These are phyloP conservation scores for Teunomyces tritomae DNA, from an alignment of 805 yeast species.

Conservation along the genomic window DNA sequence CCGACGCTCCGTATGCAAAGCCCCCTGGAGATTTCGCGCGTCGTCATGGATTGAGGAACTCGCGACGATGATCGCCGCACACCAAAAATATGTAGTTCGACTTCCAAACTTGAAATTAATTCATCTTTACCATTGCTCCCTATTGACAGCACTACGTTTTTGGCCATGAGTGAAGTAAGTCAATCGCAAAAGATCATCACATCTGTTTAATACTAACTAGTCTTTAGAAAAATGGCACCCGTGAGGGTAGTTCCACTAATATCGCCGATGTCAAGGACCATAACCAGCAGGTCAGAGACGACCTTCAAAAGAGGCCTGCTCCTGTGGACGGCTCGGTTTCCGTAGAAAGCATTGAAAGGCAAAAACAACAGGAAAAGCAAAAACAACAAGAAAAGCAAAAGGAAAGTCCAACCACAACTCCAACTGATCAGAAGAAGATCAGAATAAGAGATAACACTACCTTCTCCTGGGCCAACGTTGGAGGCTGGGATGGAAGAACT, in stretches of 20 bases:
- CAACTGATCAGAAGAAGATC: conserved; percentile 7
- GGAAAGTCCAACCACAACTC: background rate
- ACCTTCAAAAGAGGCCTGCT: conserved; percentile 9
- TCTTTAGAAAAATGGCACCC: background rate
- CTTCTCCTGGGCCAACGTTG: conserved; percentile 42
- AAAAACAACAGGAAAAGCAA: conserved; percentile 1
- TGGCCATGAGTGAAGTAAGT: conserved; percentile 2
- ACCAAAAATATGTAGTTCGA: background rate
- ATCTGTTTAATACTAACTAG: background rate
- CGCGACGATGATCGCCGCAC: background rate
- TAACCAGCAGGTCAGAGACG: conserved; percentile 11
- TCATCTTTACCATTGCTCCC: background rate
- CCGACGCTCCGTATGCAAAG: background rate
- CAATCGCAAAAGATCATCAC: background rate
- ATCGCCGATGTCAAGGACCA: conserved; percentile 12
- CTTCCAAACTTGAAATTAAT: background rate
- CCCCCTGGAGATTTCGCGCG: background rate
- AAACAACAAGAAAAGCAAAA: background rate
- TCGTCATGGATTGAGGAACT: background rate
- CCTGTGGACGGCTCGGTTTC: conserved; percentile 15
- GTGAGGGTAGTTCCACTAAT: conserved; percentile 1
- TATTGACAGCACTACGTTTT: background rate
- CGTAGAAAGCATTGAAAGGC: conserved; percentile 3
- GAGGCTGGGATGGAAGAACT: conserved; percentile 30
- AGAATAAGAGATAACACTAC: conserved; percentile 28